These are phyloP conservation scores for Solanum habrochaites DNA, from an alignment of 257 asterid genomes.

Conservation along the genomic window DNA sequence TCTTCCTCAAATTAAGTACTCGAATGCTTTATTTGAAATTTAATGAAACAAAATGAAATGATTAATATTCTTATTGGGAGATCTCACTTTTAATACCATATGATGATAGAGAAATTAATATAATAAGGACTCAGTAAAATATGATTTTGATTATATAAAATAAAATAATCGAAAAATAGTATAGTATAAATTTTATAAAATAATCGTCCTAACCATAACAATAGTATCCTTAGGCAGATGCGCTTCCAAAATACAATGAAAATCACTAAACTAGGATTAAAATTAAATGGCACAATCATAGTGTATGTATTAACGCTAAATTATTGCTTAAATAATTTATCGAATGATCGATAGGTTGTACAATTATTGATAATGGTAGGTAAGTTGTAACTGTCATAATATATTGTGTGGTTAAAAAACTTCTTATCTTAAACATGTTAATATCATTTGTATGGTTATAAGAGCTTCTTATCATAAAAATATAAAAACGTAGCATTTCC, in stretches of 20 bases:
- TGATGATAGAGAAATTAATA: no score
- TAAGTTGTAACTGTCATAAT: not conserved
- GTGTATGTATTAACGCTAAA: not conserved
- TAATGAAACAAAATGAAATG: no score
- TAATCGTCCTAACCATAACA: no score
- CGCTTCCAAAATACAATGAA: not conserved
- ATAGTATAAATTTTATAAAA: no score
- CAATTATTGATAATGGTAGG: not conserved
- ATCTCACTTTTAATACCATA: no score
- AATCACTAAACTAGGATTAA: not conserved
- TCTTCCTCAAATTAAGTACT: no score
- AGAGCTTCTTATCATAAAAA: not conserved
- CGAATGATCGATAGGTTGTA: not conserved
- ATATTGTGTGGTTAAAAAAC: not conserved
- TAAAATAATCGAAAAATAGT: no score
- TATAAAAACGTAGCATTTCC: fast-evolving
- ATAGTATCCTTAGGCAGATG: no score
- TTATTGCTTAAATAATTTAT: not conserved
- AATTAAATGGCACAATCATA: not conserved
- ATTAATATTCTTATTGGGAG: no score
- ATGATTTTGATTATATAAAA: no score
- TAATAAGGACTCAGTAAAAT: no score
- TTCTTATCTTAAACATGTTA: not conserved
- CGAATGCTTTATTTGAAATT: no score
- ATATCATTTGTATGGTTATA: not conserved